A percentile compares a stretch with the other conserved stretches of the same genome.
Conservation (phyloP, 139 green algal species). For the Chlamydomonas schloesseri region DNA sequence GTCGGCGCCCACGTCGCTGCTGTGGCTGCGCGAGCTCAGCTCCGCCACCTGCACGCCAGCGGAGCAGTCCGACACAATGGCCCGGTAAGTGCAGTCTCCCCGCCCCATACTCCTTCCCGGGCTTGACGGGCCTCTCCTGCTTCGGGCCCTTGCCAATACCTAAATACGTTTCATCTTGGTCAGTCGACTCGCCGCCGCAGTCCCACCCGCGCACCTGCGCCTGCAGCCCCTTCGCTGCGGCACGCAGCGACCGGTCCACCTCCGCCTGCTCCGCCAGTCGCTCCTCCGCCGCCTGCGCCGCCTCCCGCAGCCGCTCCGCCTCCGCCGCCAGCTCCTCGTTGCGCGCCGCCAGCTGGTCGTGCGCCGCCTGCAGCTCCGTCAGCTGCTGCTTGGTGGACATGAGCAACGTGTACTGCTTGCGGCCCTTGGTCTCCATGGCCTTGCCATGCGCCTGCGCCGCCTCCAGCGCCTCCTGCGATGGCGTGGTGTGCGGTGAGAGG, state of each 20-base stretch:
- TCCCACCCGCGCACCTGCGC: not conserved
- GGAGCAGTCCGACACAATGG: too few relatives aligned
- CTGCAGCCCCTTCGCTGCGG: not conserved
- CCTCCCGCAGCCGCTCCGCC: conserved; percentile 32
- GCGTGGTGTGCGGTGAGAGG: not conserved
- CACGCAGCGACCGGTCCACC: not conserved
- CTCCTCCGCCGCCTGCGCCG: conserved; percentile 30
- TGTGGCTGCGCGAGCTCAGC: not conserved
- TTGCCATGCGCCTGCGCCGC: not conserved
- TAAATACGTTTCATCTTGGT: too few relatives aligned
- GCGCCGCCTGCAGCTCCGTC: conserved; percentile 27
- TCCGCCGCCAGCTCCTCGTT: conserved; percentile 18
- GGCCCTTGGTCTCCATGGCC: conserved; percentile 17
- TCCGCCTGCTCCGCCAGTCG: conserved; percentile 21
- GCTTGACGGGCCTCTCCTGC: too few relatives aligned
- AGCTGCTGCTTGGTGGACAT: conserved; percentile 43
- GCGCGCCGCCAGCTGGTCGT: not conserved
- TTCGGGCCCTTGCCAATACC: too few relatives aligned
- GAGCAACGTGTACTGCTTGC: conserved; percentile 29
- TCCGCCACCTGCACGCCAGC: too few relatives aligned
- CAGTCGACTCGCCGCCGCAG: too few relatives aligned
- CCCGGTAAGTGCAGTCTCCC: too few relatives aligned
- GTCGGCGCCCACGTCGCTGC: not conserved
- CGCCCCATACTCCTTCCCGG: too few relatives aligned
- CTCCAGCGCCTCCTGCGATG: conserved; percentile 21